Conservation (phyloP, 2,329 filamentous ascomycete genomes). For the Verticillium nonalfalfae region DNA sequence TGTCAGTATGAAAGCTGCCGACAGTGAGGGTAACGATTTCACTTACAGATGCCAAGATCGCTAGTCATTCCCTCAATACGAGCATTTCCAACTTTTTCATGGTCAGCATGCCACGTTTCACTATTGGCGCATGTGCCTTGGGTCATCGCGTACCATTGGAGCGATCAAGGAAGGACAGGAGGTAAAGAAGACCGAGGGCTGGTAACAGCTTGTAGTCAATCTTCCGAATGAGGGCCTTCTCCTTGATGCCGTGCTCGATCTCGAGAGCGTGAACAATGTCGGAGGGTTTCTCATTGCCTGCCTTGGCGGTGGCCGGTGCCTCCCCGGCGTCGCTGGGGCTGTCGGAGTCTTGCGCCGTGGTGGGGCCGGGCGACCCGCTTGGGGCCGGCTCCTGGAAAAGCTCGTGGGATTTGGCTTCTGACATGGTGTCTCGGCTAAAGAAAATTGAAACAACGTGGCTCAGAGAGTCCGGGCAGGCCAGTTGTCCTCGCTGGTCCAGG, state of each 20-base stretch:
- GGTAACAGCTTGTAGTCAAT: conserved; percentile 46
- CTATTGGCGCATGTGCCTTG: conserved; percentile 14
- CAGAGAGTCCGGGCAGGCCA: too few relatives aligned
- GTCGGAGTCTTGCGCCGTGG: neutral
- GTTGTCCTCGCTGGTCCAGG: neutral
- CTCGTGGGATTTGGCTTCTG: neutral
- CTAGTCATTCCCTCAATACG: conserved; percentile 46
- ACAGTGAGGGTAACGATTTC: conserved; percentile 22
- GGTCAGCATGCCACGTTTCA: neutral
- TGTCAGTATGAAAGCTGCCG: neutral
- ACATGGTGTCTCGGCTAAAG: neutral
- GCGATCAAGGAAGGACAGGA: conserved; percentile 50
- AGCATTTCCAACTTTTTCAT: conserved; percentile 46
- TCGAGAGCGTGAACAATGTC: neutral
- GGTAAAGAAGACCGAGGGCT: conserved; percentile 46
- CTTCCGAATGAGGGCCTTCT: conserved; percentile 51
- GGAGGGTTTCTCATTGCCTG: neutral
- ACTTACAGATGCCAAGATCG: conserved; percentile 47
- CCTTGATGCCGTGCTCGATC: conserved; percentile 31
- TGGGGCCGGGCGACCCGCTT: neutral
- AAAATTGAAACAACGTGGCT: neutral
- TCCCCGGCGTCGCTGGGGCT: neutral
- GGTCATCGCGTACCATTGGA: conserved; percentile 42
- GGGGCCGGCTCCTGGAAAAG: conserved; percentile 4
- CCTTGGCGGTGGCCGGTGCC: neutral